Percentiles rank a stretch among this genome's conserved stretches.
phyloP scores from a whole-genome alignment of 768 basidiomycete genomes.

The Leccinum uliginosum region DNA sequence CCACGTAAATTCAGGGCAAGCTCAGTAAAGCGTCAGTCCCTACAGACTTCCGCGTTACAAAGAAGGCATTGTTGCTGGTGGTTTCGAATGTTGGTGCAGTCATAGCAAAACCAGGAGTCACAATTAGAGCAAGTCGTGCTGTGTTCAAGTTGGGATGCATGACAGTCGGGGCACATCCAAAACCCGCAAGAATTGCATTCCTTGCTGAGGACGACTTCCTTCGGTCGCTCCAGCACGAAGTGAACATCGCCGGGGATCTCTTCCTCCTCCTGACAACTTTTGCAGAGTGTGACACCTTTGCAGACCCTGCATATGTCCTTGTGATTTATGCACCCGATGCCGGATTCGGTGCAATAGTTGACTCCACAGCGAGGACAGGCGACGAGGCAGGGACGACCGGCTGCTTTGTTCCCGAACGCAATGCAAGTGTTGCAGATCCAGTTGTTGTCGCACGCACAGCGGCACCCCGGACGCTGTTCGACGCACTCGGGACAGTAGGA shows the following conservation, averaged over 20 bases:
- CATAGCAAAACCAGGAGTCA: not conserved
- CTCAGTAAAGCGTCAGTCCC: not conserved
- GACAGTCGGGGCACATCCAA: slow-evolving; percentile 11
- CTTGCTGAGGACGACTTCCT: not conserved
- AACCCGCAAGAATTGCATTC: not conserved
- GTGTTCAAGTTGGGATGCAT: too few relatives aligned
- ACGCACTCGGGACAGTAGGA: slow-evolving; percentile 10
- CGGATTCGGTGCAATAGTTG: not conserved
- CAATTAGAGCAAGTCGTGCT: slow-evolving; percentile 2
- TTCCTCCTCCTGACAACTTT: slow-evolving; percentile 13
- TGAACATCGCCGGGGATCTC: not conserved
- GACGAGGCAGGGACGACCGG: not conserved
- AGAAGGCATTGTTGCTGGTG: not conserved
- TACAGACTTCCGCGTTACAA: slow-evolving; percentile 3
- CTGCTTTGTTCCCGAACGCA: not conserved
- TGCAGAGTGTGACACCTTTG: slow-evolving; percentile 2
- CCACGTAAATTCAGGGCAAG: not conserved
- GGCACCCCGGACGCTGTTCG: not conserved
- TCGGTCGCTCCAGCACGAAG: not conserved
- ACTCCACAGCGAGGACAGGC: slow-evolving; percentile 16
- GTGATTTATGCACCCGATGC: not conserved
- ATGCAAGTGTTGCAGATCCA: slow-evolving; percentile 12
- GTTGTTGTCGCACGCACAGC: not conserved
- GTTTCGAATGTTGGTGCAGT: not conserved
- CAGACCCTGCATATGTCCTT: slow-evolving; percentile 8